Evolutionary conservation across 495 filamentous ascomycete species (phyloP).

Genomic region (Penicillium maclennaniae): DNA sequence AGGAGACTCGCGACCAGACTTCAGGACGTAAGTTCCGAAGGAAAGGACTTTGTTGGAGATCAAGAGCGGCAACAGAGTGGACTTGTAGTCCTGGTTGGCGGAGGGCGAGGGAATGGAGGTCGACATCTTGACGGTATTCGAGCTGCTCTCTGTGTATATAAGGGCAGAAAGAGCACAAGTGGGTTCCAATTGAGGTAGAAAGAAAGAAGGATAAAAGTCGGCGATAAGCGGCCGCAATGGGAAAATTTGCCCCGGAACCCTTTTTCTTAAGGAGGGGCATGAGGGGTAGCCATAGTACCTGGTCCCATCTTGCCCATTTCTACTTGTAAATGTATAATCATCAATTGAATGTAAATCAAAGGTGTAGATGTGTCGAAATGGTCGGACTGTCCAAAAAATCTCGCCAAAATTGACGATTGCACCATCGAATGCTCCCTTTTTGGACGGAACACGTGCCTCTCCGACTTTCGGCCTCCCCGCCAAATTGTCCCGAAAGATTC

Average conservation of each 20-base stretch:
- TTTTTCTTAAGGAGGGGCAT: slow-evolving; percentile 18
- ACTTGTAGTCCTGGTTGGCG: slow-evolving; percentile 51
- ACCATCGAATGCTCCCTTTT: neutral
- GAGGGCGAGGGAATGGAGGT: slow-evolving; percentile 26
- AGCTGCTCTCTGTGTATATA: neutral
- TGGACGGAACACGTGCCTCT: slow-evolving; percentile 28
- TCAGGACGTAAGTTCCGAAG: slow-evolving; percentile 86
- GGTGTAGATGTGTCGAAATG: neutral
- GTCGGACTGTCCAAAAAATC: neutral
- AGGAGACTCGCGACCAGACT: slow-evolving; percentile 88
- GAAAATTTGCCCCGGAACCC: slow-evolving; percentile 19
- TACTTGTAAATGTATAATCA: neutral
- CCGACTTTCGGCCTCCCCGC: slow-evolving; percentile 28
- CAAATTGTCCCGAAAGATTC: slow-evolving; percentile 14
- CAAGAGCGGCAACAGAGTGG: slow-evolving; percentile 67
- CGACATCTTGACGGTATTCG: slow-evolving; percentile 12
- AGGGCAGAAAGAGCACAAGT: neutral
- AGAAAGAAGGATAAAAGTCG: slow-evolving; percentile 4
- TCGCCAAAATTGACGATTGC: neutral
- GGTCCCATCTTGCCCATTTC: neutral
- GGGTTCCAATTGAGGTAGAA: neutral
- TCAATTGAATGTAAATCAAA: neutral
- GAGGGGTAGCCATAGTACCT: slow-evolving; percentile 9
- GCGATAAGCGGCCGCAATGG: slow-evolving; percentile 11
- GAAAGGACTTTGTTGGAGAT: slow-evolving; percentile 71